Conservation (phyloP, 2,329 filamentous ascomycete species). For the Fusarium sp. region DNA sequence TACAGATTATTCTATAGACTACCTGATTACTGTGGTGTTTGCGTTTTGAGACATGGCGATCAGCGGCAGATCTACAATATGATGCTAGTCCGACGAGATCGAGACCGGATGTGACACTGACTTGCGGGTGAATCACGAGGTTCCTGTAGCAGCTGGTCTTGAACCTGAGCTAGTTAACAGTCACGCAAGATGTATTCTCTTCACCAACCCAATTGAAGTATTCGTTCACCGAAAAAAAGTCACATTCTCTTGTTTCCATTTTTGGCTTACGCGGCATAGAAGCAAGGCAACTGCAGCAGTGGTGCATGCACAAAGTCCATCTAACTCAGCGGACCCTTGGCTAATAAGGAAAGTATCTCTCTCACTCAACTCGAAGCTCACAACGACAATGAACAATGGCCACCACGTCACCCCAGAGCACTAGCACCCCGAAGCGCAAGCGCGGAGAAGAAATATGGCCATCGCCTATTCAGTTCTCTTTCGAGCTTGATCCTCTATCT, state of each 20-base stretch:
- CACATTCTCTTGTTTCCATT: conserved; percentile 13
- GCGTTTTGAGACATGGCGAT: conserved; percentile 24
- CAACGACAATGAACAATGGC: conserved; percentile 39
- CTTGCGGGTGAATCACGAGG: conserved; percentile 32
- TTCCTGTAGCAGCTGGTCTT: not conserved
- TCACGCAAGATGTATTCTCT: conserved; percentile 5
- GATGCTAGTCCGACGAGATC: conserved; percentile 11
- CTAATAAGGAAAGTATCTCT: conserved; percentile 5
- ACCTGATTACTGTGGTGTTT: not conserved
- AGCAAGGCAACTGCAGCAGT: conserved; percentile 16
- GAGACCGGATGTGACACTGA: conserved; percentile 31
- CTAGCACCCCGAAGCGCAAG: conserved; percentile 61
- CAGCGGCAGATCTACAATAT: conserved; percentile 35
- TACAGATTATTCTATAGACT: not conserved
- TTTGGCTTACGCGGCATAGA: conserved; percentile 16
- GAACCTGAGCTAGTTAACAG: not conserved
- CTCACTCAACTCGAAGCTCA: conserved; percentile 13
- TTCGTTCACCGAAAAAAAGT: not conserved
- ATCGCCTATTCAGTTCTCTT: conserved; percentile 59
- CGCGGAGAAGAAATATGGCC: conserved; percentile 52
- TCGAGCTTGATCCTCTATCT: conserved; percentile 57
- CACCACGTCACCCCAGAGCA: conserved; percentile 43
- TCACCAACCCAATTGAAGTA: conserved; percentile 9
- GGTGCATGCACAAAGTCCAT: conserved; percentile 29
- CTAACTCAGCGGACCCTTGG: conserved; percentile 7